Base-by-base conservation (phyloP, 805 yeast genomes). In the Spathaspora passalidarum region DNA sequence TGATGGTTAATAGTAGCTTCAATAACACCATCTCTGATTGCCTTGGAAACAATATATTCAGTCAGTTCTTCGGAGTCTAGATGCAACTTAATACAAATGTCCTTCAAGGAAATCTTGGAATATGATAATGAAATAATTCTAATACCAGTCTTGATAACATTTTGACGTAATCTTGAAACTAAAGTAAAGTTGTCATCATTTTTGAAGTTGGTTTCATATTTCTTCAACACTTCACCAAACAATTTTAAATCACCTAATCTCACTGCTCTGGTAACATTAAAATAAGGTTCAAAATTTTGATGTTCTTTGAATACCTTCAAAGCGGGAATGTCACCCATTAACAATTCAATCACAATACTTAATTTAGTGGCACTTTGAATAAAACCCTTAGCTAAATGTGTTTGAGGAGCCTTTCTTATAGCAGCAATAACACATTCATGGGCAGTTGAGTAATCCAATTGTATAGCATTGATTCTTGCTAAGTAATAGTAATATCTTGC, bases 321-420 rank as follows among this genome's bases (percentile, higher is more conserved):
- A 57, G 89, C 96, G 14, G 99, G 99, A 54, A 94, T 85, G 57
- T 94, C 99, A 48, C 99, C 99, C 81, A 92, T 91, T 57, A 94
- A 80, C 60, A 94, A 75, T 69, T 94, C 97, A 56, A 94, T 88
- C 48, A 91, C 77, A 50, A 92, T 86, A 61, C 82, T 86, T 55
- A 94, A 78, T 70, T 94, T 94, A 54, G 91, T 82, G 2, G 97
- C 94, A 43, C 87, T 81, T 67, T 91, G 96, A 52, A 90, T 65
- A 63, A 94, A 94, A 1, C 99, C 99, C 38, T 77, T 66, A 7
- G 97, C 89, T 49, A 83, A 80, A 38, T 79, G 76, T 1, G 96
- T 88, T 65, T 89, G 97, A 21, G 99, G 98, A 8, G 96, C 91
- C 65, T 94, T 94, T 72, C 99, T 84, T 44, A 91, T 86, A 2